phyloP scores from a whole-genome alignment of 1,139 yeast genomes.

The Pichia sp. region DNA sequence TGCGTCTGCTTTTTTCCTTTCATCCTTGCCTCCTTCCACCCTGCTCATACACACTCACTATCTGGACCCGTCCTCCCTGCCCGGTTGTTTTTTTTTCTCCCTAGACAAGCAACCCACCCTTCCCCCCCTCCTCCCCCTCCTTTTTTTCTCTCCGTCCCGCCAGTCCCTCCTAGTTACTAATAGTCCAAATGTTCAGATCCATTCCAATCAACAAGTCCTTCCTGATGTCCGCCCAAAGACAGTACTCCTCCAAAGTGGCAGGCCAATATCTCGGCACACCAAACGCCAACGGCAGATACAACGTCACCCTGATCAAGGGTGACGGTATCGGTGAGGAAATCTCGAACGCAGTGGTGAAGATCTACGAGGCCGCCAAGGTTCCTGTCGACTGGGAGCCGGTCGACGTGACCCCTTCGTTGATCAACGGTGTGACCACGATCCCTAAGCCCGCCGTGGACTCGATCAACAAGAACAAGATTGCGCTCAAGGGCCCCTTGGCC shows the following conservation, averaged over 20 bases:
- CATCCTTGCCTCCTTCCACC: neutral
- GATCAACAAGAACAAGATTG: constrained; percentile 88
- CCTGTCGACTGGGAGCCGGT: constrained; percentile 98
- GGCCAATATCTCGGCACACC: constrained; percentile 57
- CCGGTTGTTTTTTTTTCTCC: neutral
- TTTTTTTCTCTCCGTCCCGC: neutral
- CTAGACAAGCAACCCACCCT: neutral
- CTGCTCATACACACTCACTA: neutral
- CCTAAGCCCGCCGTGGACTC: constrained; percentile 91
- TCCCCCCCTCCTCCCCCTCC: neutral
- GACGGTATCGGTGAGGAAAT: constrained; percentile 98
- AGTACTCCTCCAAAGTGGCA: constrained; percentile 40
- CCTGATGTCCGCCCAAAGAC: constrained; percentile 27
- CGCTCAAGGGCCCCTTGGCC: constrained; percentile 95
- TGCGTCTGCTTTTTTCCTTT: constrained; percentile 1
- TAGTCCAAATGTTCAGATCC: constrained; percentile 23
- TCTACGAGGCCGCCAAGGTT: constrained; percentile 87
- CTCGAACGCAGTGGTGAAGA: constrained; percentile 86
- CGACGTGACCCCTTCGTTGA: constrained; percentile 89
- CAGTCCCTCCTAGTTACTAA: neutral
- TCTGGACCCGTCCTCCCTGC: neutral
- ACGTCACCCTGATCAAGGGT: constrained; percentile 95
- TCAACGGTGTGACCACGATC: constrained; percentile 90
- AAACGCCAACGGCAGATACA: constrained; percentile 69
- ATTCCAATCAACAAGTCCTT: constrained; percentile 15